Conservation (phyloP, 1,284 basidiomycete genomes). For the Pseudozyma pruni region DNA sequence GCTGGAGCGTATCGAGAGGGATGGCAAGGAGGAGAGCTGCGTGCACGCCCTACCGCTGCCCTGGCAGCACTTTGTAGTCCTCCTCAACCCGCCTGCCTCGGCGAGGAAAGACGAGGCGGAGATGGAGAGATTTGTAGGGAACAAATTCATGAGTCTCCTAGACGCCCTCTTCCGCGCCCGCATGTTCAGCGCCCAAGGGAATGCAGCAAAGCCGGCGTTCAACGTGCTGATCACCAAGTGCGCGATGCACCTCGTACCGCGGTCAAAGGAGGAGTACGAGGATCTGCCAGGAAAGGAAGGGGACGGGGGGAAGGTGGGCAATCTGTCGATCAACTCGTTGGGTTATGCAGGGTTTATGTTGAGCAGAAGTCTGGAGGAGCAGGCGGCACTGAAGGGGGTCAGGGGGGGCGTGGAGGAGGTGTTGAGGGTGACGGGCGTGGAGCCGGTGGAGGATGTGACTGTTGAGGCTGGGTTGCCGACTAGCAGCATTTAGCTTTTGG, state of each 20-base stretch:
- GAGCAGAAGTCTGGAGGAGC: constrained; percentile 48
- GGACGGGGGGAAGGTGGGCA: constrained; percentile 34
- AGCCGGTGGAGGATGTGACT: constrained; percentile 47
- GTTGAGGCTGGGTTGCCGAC: constrained; percentile 39
- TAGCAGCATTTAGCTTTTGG: constrained; percentile 17
- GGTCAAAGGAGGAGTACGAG: constrained; percentile 50
- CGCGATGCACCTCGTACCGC: constrained; percentile 64
- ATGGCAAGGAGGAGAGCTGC: constrained; percentile 58
- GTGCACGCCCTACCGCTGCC: constrained; percentile 60
- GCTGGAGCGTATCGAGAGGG: constrained; percentile 54
- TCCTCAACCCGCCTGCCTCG: constrained; percentile 40
- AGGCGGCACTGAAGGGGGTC: constrained; percentile 36
- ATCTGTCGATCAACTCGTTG: constrained; percentile 56
- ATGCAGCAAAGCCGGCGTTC: constrained; percentile 29
- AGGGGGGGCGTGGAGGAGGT: constrained; percentile 41
- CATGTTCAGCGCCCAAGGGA: constrained; percentile 10
- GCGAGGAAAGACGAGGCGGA: constrained; percentile 5
- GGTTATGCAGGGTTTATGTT: constrained; percentile 63
- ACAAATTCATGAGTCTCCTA: constrained; percentile 56
- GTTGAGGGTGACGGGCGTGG: constrained; percentile 33
- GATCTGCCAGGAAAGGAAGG: constrained; percentile 13
- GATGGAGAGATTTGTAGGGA: constrained; percentile 53
- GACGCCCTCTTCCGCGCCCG: constrained; percentile 60
- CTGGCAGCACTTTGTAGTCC: constrained; percentile 65
- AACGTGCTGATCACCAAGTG: constrained; percentile 61